Conservation (phyloP, 1,139 yeast genomes). For the Taphrina pruni region DNA sequence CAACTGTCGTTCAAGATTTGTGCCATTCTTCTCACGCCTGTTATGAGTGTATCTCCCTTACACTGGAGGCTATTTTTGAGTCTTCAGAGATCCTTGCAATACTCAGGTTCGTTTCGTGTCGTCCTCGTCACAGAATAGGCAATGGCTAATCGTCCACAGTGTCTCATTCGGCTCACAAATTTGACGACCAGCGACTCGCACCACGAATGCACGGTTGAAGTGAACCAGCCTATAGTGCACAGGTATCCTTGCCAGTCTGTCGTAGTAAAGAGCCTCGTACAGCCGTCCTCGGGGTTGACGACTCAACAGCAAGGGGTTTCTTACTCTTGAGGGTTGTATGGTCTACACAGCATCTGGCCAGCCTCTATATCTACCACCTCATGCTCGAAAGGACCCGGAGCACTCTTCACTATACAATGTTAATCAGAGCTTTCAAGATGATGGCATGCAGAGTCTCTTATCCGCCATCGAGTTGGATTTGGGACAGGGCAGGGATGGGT, state of each 20-base stretch:
- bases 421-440: slow-evolving; percentile 3
- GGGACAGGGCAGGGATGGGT: background rate
- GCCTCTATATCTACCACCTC: slow-evolving; percentile 24
- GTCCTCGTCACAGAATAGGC: background rate
- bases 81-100: background rate
- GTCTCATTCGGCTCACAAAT: background rate
- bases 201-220: background rate
- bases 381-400: slow-evolving; percentile 3
- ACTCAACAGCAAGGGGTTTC: background rate
- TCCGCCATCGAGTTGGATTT: slow-evolving; percentile 36
- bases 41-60: background rate
- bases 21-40: slow-evolving; percentile 24
- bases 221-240: background rate
- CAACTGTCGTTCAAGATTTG: slow-evolving; percentile 15
- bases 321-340: background rate
- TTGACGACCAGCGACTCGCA: too few relatives aligned
- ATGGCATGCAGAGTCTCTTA: slow-evolving; percentile 36
- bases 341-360: slow-evolving; percentile 26
- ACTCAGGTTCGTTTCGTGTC: background rate
- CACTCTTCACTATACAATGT: background rate
- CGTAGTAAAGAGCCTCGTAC: background rate
- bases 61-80: too few relatives aligned
- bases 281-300: background rate
- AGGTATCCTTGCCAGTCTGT: background rate
- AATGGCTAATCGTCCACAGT: background rate